These are phyloP conservation scores for Trypanosomatidae sp. DNA, from an alignment of 208 protist species.

Conservation along the genomic window DNA sequence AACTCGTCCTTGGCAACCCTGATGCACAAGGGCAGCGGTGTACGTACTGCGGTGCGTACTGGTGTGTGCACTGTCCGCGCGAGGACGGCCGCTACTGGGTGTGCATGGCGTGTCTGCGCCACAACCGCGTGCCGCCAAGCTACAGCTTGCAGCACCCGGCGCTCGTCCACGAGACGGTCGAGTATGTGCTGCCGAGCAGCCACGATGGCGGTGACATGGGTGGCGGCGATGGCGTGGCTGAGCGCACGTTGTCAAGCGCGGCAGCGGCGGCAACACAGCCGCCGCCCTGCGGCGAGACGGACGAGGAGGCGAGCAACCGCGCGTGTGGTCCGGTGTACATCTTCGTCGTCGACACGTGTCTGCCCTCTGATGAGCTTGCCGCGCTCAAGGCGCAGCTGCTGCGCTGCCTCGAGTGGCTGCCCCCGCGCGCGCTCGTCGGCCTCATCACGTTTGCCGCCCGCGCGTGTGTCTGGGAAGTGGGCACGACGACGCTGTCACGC, in stretches of 20 bases:
- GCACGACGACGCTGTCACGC: conserved; percentile 23
- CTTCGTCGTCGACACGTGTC: conserved; percentile 96
- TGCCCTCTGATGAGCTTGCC: conserved; percentile 85
- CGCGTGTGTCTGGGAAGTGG: conserved; percentile 77
- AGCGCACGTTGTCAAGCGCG: not conserved
- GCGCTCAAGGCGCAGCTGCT: conserved; percentile 88
- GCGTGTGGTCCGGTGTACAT: conserved; percentile 72
- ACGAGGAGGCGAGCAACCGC: not conserved
- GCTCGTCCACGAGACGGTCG: conserved; percentile 61
- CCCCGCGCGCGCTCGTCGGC: conserved; percentile 91
- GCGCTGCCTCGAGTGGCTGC: conserved; percentile 89
- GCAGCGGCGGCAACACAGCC: not conserved
- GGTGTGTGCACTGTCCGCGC: conserved; percentile 34
- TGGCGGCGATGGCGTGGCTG: not conserved
- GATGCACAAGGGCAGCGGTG: conserved; percentile 22
- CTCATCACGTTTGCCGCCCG: conserved; percentile 95
- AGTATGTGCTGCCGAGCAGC: conserved; percentile 61
- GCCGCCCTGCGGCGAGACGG: not conserved
- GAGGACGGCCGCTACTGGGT: conserved; percentile 66
- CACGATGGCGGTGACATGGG: not conserved
- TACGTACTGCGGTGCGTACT: conserved; percentile 57
- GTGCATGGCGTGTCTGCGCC: conserved; percentile 57
- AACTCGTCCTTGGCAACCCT: conserved; percentile 34
- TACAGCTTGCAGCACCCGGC: conserved; percentile 47
- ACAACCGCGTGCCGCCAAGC: conserved; percentile 30